Evolutionary conservation across 306 rosid species (phyloP).

Genomic region (Cucurbita maxima): DNA sequence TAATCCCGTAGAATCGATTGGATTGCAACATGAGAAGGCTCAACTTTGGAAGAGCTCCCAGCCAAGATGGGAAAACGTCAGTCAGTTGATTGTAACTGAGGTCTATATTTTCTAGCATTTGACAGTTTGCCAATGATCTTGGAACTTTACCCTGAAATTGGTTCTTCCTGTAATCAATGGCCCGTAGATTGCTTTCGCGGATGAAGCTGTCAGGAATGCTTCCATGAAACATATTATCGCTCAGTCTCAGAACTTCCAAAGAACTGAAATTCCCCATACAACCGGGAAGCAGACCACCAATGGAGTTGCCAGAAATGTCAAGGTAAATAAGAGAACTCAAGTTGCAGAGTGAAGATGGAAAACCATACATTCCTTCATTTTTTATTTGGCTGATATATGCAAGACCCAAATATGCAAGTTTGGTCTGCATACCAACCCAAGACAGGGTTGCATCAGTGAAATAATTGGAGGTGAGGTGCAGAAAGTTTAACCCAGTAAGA

Average conservation of each 20-base stretch:
- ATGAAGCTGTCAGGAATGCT: background rate
- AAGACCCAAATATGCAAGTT: background rate
- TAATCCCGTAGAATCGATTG: constrained; percentile 8
- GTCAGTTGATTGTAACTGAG: constrained; percentile 4
- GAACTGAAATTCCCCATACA: constrained; percentile 7
- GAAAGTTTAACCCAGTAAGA: background rate
- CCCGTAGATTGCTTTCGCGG: background rate
- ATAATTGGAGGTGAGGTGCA: background rate
- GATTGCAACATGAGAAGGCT: background rate
- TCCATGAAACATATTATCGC: background rate
- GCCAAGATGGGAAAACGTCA: constrained; percentile 28
- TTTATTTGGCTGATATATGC: background rate
- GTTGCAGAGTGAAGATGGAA: constrained; percentile 9
- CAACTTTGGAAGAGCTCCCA: constrained; percentile 16
- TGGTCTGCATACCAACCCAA: background rate
- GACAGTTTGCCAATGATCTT: background rate
- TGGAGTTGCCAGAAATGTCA: background rate
- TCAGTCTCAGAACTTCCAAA: background rate
- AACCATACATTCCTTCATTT: background rate
- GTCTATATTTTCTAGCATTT: background rate
- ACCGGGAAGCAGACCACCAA: background rate
- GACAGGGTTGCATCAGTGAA: background rate
- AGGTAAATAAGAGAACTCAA: background rate
- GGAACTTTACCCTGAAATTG: constrained; percentile 9
- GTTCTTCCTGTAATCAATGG: constrained; percentile 12